Evolutionary conservation across 345 rosid genomes (phyloP), one percentile per base, ranked within the genome.

Genomic region (Cardiospermum halicacabum): DNA sequence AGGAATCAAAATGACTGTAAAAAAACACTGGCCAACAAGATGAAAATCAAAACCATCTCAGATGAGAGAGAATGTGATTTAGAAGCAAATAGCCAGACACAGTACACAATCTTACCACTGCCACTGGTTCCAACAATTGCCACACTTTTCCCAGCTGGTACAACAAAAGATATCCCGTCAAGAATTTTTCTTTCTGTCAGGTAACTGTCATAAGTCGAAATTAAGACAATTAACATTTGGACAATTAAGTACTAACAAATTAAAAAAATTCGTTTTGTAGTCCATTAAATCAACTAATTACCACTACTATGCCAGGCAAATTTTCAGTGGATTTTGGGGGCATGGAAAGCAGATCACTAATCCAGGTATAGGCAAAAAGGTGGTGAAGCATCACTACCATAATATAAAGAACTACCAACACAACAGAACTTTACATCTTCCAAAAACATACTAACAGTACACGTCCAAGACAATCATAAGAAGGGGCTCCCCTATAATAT

Each of bases 61-160:
- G 36, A 31, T 1, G 5, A 32, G 5, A 50, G 50, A 28, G 22
- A 48, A 22, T 34, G 37, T 16, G 39, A 65, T 53, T 65, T 24
- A 6, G 19, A 55, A 16, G 56, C 34, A 64, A 16, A 58, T 1
- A 60, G 43, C 53, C 36, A 51, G 54, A 11, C 2, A 34, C n/a
- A 42, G 37, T 54, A 59, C 26, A 34, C 6, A 34, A 34, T 34
- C 85, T 75, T 84, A 89, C 97, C 97, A 51, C 99, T 94, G 65
- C 97, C 97, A 67, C 99, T 94, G n/a, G 99, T 91, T 68, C 99
- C 97, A 69, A 91, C 97, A 74, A 94, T 88, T 66, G 99, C 99
- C 73, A 91, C 91, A 77, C 97, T 94, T 74, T 89, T 91, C 63
- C 96, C 99, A 58, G 96, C 93, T 12, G 96, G 96, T 53, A 91